phyloP scores from a whole-genome alignment of 208 protist species.

The Trypanosoma rangeli region DNA sequence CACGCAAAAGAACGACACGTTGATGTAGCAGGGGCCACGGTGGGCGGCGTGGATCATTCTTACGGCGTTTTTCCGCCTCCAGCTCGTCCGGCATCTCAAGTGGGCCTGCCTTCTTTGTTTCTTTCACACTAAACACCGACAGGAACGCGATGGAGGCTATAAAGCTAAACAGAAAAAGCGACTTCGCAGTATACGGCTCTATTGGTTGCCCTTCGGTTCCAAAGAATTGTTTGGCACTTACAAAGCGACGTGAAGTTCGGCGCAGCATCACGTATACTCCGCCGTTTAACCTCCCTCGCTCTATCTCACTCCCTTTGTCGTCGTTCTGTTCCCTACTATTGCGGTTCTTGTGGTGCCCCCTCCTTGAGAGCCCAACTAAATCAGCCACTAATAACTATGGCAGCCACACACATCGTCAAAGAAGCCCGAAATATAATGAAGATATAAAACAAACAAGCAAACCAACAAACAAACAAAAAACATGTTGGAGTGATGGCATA shows the following conservation, averaged over 20 bases:
- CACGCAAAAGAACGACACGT: constrained; percentile 73
- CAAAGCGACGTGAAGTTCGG: constrained; percentile 40
- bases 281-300: background rate
- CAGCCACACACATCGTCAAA: background rate
- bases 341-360: background rate
- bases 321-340: background rate
- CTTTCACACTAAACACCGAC: constrained; percentile 72
- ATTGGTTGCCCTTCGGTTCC: constrained; percentile 43
- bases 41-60: constrained; percentile 74
- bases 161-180: constrained; percentile 78
- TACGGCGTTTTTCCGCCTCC: constrained; percentile 55
- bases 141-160: constrained; percentile 68
- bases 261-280: constrained; percentile 44
- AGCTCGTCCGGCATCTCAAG: constrained; percentile 73
- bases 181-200: constrained; percentile 84
- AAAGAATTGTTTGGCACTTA: constrained; percentile 53
- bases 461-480: constrained; percentile 25
- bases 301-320: too few species aligned
- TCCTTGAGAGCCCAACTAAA: background rate
- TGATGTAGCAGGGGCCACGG: constrained; percentile 88
- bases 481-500: constrained; percentile 12
- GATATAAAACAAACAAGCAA: constrained; percentile 2
- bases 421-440: background rate
- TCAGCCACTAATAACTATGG: background rate
- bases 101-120: constrained; percentile 80